Conservation (phyloP, 2,329 filamentous ascomycete species). For the Erysiphe pulchra region DNA sequence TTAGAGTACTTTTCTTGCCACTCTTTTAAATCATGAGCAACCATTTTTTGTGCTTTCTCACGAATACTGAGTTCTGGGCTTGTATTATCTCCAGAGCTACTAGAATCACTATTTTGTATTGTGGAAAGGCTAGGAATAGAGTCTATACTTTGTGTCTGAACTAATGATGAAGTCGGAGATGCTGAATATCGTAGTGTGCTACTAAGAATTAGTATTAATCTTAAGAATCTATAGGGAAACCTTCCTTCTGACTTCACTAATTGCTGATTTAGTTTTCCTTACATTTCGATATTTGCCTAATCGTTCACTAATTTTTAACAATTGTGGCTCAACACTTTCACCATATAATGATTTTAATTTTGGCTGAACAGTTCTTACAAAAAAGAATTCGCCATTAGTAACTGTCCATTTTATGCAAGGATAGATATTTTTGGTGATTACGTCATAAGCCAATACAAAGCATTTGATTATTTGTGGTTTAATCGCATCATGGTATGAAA, state of each 20-base stretch:
- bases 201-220: not conserved
- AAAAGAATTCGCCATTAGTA: constrained; percentile 41
- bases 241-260: constrained; percentile 26
- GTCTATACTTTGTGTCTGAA: no score
- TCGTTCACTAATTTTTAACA: constrained; percentile 74
- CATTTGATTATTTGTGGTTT: constrained; percentile 47
- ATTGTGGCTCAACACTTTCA: constrained; percentile 84
- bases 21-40: constrained; percentile 50
- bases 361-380: constrained; percentile 59
- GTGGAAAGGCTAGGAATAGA: no score
- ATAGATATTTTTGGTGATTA: constrained; percentile 42
- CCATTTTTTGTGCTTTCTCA: constrained; percentile 34
- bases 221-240: not conserved
- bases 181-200: constrained; percentile 4
- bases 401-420: constrained; percentile 48
- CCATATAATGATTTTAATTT: constrained; percentile 56
- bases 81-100: constrained; percentile 1
- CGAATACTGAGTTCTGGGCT: constrained; percentile 23
- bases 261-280: constrained; percentile 31
- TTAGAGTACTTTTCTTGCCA: constrained; percentile 80
- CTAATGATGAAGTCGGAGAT: not conserved
- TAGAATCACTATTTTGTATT: no score
- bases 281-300: constrained; percentile 47
- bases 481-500: constrained; percentile 51
- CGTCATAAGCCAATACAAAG: constrained; percentile 38